phyloP scores from a whole-genome alignment of 768 basidiomycete species.

The Heimioporus sp. region DNA sequence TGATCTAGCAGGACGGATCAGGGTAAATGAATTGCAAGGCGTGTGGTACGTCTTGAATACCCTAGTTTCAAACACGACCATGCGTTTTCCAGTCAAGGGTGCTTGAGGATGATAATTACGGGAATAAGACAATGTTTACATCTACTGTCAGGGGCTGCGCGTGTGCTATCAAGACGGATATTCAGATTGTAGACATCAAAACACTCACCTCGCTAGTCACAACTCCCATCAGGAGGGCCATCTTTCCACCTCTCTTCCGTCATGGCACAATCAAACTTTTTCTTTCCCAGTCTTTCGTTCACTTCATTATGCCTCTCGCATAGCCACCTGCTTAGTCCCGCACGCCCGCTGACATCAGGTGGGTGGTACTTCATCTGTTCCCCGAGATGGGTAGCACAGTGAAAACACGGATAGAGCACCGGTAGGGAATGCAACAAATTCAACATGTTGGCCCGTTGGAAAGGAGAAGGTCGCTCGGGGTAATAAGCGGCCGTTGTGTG shows the following conservation, averaged over 20 bases:
- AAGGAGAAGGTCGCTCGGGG: slow-evolving; percentile 72
- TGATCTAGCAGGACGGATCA: too few relatives aligned
- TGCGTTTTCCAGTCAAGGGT: too few relatives aligned
- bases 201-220: slow-evolving; percentile 51
- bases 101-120: too few relatives aligned
- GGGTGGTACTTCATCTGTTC: slow-evolving; percentile 62
- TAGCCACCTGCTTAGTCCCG: slow-evolving; percentile 76
- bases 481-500: slow-evolving; percentile 96
- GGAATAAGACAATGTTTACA: too few relatives aligned
- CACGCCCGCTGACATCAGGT: slow-evolving; percentile 75
- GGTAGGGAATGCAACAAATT: slow-evolving; percentile 76
- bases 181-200: slow-evolving; percentile 7
- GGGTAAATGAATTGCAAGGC: too few relatives aligned
- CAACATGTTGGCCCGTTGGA: slow-evolving; percentile 83
- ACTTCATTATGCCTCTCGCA: slow-evolving; percentile 94
- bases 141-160: not conserved
- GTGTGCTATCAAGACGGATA: not conserved
- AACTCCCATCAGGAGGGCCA: slow-evolving; percentile 83
- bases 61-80: too few relatives aligned
- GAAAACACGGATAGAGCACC: slow-evolving; percentile 81
- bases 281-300: slow-evolving; percentile 83
- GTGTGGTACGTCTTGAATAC: too few relatives aligned
- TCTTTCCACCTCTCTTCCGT: slow-evolving; percentile 91
- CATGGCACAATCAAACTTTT: slow-evolving; percentile 75
- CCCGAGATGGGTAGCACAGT: slow-evolving; percentile 83